Percentiles rank a stretch among this genome's conserved stretches.
Conservation (phyloP, 495 filamentous ascomycete genomes). For the Recurvomyces mirabilis region DNA sequence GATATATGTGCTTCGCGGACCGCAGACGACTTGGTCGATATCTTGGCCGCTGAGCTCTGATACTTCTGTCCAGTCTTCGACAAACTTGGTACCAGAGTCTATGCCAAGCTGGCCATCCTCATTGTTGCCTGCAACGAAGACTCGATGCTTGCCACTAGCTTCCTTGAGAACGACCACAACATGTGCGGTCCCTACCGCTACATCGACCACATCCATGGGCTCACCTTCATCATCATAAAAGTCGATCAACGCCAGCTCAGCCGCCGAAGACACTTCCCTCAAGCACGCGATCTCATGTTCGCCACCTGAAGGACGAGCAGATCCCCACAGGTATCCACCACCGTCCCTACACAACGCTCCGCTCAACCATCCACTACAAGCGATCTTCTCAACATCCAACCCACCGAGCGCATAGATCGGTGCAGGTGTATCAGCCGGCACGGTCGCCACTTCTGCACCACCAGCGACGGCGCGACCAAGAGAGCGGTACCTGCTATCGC, state of each 20-base stretch:
- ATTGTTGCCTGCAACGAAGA: conserved; percentile 47
- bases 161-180: conserved; percentile 42
- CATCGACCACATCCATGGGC: conserved; percentile 40
- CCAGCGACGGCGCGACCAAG: conserved; percentile 24
- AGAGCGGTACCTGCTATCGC: conserved; percentile 42
- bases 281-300: conserved; percentile 7
- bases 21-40: conserved; percentile 17
- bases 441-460: neutral
- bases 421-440: conserved; percentile 34
- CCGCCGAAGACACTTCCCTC: conserved; percentile 14
- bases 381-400: conserved; percentile 44
- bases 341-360: conserved; percentile 46
- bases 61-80: conserved; percentile 19
- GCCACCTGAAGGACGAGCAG: neutral
- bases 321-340: conserved; percentile 58
- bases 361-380: conserved; percentile 41
- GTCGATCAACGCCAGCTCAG: conserved; percentile 34
- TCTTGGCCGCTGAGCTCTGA: neutral
- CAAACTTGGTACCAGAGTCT: conserved; percentile 5
- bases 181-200: conserved; percentile 48
- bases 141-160: conserved; percentile 24
- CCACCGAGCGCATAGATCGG: conserved; percentile 39
- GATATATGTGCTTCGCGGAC: no score
- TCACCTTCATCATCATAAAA: conserved; percentile 19
- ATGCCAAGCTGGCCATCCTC: conserved; percentile 50